These are phyloP conservation scores for Chlamydomonas asymmetrica DNA, from an alignment of 139 green algal species.

Conservation along the genomic window DNA sequence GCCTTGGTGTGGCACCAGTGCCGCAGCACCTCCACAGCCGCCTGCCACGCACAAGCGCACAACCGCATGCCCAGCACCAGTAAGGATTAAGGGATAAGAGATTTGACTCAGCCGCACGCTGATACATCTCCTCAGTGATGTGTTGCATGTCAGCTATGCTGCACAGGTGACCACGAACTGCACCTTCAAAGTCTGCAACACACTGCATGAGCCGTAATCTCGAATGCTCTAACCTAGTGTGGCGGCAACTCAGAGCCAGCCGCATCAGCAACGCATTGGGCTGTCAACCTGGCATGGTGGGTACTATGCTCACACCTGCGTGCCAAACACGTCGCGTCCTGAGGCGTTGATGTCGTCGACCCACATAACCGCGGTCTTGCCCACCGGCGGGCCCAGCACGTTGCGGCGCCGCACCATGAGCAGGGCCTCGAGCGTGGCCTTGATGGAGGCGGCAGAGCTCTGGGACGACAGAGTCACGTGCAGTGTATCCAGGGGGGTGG, in stretches of 20 bases:
- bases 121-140: no score
- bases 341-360: slow-evolving; percentile 62
- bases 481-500: slow-evolving; percentile 24
- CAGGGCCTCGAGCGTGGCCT: slow-evolving; percentile 52
- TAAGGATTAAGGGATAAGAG: no score
- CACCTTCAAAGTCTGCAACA: no score
- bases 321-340: slow-evolving; percentile 27
- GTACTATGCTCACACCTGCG: slow-evolving; percentile 38
- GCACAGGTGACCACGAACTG: no score
- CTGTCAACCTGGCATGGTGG: no score
- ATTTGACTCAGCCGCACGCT: no score
- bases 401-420: slow-evolving; percentile 49
- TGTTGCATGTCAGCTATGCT: no score
- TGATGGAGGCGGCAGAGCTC: slow-evolving; percentile 53
- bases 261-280: no score
- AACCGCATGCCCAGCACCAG: no score
- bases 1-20: slow-evolving; percentile 37
- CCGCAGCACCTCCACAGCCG: slow-evolving; percentile 51
- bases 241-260: no score
- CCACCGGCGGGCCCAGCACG: slow-evolving; percentile 51
- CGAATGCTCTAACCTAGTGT: no score
- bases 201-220: no score
- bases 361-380: slow-evolving; percentile 59
- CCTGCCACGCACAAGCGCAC: slow-evolving; percentile 19
- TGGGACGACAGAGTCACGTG: slow-evolving; percentile 52